Evolutionary conservation across 2,329 filamentous ascomycete species (phyloP).

Genomic region (Trichoderma brevicompactum): DNA sequence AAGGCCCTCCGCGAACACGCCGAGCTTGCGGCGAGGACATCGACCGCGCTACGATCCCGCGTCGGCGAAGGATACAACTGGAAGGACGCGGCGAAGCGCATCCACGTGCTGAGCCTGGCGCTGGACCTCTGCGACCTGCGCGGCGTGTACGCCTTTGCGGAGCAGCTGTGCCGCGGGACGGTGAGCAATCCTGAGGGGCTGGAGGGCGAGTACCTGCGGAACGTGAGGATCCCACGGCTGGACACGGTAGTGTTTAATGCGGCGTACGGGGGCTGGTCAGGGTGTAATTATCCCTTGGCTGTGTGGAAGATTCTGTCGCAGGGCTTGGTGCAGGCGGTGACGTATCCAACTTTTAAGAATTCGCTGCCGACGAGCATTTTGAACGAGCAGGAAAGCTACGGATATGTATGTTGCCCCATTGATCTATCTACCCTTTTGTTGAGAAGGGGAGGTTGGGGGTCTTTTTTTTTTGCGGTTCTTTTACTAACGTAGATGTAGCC

Average conservation of each 20-base stretch:
- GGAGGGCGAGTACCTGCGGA: slow-evolving; percentile 44
- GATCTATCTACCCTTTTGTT: too few species aligned
- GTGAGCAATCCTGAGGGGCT: slow-evolving; percentile 51
- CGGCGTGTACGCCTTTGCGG: slow-evolving; percentile 55
- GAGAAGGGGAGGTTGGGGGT: too few species aligned
- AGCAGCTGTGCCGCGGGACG: slow-evolving; percentile 49
- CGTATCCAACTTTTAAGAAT: slow-evolving; percentile 79
- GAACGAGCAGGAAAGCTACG: slow-evolving; percentile 44
- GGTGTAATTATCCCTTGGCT: slow-evolving; percentile 70
- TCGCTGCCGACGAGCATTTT: slow-evolving; percentile 55
- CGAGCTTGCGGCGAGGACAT: slow-evolving; percentile 48
- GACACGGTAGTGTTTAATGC: slow-evolving; percentile 86
- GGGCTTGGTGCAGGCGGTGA: slow-evolving; percentile 69
- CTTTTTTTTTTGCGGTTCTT: not conserved
- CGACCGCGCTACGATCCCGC: slow-evolving; percentile 45
- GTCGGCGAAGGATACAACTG: slow-evolving; percentile 39
- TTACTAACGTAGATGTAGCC: slow-evolving; percentile 49
- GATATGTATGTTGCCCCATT: slow-evolving; percentile 39
- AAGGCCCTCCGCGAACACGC: slow-evolving; percentile 63
- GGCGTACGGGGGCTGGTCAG: slow-evolving; percentile 83
- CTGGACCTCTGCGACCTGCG: slow-evolving; percentile 64
- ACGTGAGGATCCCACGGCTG: slow-evolving; percentile 67
- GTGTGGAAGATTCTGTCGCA: slow-evolving; percentile 57
- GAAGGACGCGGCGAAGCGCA: slow-evolving; percentile 51
- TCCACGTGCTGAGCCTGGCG: slow-evolving; percentile 63